phyloP scores from a whole-genome alignment of 257 asterid species.

The Verbena officinalis region DNA sequence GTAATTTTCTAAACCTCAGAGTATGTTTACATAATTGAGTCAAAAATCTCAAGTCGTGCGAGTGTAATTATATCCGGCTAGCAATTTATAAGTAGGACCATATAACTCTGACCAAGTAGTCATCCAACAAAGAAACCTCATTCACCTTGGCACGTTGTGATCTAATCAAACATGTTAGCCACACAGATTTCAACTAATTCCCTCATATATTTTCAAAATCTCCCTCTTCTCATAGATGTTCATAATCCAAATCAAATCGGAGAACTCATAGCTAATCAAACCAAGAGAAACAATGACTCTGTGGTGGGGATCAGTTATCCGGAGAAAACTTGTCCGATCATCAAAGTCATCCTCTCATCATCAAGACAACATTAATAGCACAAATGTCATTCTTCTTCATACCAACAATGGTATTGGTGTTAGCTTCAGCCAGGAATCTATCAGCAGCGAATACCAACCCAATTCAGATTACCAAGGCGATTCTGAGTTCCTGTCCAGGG shows the following conservation, averaged over 20 bases:
- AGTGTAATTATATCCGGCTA: too few relatives aligned
- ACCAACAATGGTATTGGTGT: conserved; percentile 39
- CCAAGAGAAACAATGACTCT: conserved; percentile 6
- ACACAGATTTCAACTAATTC: conserved; percentile 20
- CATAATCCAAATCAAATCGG: background rate
- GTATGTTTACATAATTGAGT: too few relatives aligned
- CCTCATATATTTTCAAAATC: too few relatives aligned
- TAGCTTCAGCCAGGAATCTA: conserved; percentile 35
- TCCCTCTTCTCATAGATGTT: too few relatives aligned
- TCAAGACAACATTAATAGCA: conserved; percentile 16
- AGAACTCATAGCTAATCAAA: background rate
- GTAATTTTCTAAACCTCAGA: too few relatives aligned
- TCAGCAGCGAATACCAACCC: conserved; percentile 22
- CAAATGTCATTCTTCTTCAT: conserved; percentile 36
- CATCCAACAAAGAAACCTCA: conserved; percentile 7
- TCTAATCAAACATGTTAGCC: conserved; percentile 33
- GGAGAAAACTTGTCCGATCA: conserved; percentile 48
- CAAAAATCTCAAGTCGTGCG: too few relatives aligned
- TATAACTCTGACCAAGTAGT: background rate
- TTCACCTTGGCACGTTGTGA: conserved; percentile 32
- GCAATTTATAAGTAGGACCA: too few relatives aligned
- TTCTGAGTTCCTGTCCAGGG: conserved; percentile 39
- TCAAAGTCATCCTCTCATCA: conserved; percentile 15
- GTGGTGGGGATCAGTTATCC: conserved; percentile 42
- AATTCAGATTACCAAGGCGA: background rate